Conservation (phyloP, 305 asterid genomes). For the Fraxinus nigra region DNA sequence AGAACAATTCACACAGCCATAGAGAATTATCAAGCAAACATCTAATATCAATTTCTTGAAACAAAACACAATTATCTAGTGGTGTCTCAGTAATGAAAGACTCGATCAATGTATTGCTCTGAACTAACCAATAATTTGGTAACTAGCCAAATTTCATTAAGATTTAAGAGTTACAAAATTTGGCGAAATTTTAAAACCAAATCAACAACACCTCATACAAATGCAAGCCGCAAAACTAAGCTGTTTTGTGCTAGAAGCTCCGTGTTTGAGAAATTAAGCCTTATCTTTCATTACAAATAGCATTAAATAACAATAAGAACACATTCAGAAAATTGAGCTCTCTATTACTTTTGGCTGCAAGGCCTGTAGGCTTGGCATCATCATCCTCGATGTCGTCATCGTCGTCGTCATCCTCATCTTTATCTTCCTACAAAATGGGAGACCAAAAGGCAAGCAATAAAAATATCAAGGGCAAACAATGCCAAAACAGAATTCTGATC, state of each 20-base stretch:
- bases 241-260: neutral
- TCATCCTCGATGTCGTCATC: slow-evolving; percentile 34
- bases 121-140: slow-evolving; percentile 2
- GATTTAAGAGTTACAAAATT: slow-evolving; percentile 1
- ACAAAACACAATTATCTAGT: neutral
- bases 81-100: neutral
- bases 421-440: slow-evolving; percentile 38
- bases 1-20: neutral
- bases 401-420: slow-evolving; percentile 43
- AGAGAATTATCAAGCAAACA: neutral
- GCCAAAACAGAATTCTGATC: neutral
- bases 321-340: slow-evolving; percentile 17
- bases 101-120: neutral
- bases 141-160: slow-evolving; percentile 6
- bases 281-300: neutral
- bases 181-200: slow-evolving; percentile 1
- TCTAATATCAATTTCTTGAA: neutral
- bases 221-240: neutral
- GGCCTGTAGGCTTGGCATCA: slow-evolving; percentile 53
- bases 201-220: slow-evolving; percentile 10
- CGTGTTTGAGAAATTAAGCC: slow-evolving; percentile 6
- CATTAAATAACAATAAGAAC: neutral
- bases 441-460: slow-evolving; percentile 12
- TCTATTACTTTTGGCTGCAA: slow-evolving; percentile 71
- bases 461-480: neutral